These are phyloP conservation scores for Aspergillus bertholletiae DNA, from an alignment of 495 filamentous ascomycete species.

Conservation along the genomic window DNA sequence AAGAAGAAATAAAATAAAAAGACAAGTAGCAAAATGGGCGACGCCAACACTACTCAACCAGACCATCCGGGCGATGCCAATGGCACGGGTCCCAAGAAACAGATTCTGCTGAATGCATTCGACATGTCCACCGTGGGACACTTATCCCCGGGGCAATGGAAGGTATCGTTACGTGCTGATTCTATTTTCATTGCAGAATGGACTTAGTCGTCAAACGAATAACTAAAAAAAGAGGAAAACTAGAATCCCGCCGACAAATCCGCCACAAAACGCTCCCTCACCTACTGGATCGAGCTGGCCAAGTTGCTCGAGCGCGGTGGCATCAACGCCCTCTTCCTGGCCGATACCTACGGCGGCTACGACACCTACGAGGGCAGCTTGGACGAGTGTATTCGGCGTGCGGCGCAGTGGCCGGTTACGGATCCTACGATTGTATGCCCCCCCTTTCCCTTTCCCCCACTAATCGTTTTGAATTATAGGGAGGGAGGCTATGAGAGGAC, in stretches of 20 bases:
- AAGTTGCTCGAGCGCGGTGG: constrained; percentile 56
- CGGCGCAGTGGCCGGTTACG: constrained; percentile 57
- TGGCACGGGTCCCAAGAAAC: constrained; percentile 44
- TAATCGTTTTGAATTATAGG: too few species aligned
- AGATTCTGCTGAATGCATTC: constrained; percentile 63
- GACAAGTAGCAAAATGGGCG: too few species aligned
- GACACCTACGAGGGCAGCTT: constrained; percentile 56
- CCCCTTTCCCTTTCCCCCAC: too few species aligned
- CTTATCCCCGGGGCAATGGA: constrained; percentile 62
- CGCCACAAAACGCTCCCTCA: constrained; percentile 50
- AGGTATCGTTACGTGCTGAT: too few species aligned
- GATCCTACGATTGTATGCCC: constrained; percentile 50
- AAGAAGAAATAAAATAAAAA: too few species aligned
- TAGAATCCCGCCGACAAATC: constrained; percentile 55
- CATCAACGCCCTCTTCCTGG: constrained; percentile 59
- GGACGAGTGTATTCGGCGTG: constrained; percentile 47
- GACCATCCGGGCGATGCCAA: too few species aligned
- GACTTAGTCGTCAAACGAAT: too few species aligned
- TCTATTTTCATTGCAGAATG: too few species aligned
- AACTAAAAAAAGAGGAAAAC: too few species aligned
- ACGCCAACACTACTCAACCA: too few species aligned
- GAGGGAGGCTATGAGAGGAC: too few species aligned
- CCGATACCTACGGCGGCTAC: constrained; percentile 57
- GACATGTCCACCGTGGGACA: constrained; percentile 61
- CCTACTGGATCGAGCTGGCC: constrained; percentile 59